phyloP scores from a whole-genome alignment of 345 rosid species.

The Brassica cretica region DNA sequence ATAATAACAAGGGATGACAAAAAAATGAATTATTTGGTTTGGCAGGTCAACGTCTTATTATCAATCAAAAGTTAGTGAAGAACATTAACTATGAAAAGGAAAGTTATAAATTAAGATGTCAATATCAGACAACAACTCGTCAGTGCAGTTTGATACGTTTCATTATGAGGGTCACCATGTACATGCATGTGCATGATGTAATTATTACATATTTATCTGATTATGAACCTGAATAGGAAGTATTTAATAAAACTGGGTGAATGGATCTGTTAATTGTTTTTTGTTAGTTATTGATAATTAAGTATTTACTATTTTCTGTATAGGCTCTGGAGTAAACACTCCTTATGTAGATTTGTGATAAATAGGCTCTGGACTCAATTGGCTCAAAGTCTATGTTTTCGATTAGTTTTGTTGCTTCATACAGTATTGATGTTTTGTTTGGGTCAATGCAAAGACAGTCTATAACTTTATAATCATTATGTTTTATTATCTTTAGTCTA shows the following conservation, averaged over 20 bases:
- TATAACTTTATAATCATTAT: not conserved
- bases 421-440: not conserved
- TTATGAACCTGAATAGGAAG: not conserved
- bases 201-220: constrained; percentile 9
- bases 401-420: not conserved
- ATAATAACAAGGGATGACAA: not conserved
- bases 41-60: constrained; percentile 34
- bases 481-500: not conserved
- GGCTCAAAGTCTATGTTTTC: not conserved
- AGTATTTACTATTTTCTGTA: too few relatives aligned
- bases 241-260: not conserved
- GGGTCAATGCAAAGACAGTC: not conserved
- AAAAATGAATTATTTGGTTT: constrained; percentile 11
- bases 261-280: not conserved
- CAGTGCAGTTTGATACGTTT: constrained; percentile 26
- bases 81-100: constrained; percentile 36
- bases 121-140: constrained; percentile 36
- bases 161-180: constrained; percentile 16
- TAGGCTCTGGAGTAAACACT: not conserved
- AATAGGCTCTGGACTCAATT: too few relatives aligned
- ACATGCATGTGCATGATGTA: constrained; percentile 45
- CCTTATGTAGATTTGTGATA: not conserved
- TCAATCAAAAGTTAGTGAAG: constrained; percentile 33
- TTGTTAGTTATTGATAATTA: not conserved
- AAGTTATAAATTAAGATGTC: constrained; percentile 38